These are phyloP conservation scores for Raphanus raphanistrum DNA, from an alignment of 345 rosid species.

Conservation along the genomic window DNA sequence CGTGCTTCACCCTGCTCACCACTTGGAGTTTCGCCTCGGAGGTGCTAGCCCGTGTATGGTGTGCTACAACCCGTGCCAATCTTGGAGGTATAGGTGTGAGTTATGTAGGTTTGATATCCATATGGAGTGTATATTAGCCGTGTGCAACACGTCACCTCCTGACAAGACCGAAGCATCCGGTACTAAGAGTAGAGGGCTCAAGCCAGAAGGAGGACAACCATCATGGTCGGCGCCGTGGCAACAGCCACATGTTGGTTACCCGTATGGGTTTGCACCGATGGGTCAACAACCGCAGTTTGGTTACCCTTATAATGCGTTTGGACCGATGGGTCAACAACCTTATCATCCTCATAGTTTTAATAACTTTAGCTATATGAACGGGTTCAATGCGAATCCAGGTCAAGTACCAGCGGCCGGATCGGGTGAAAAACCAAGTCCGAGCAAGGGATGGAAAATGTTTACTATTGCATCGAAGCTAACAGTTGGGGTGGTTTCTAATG, in stretches of 20 bases:
- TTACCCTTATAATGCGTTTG: not conserved
- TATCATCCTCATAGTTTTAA: conserved; percentile 9
- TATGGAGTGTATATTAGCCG: conserved; percentile 38
- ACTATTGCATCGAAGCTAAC: conserved; percentile 33
- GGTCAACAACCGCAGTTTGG: not conserved
- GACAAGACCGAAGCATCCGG: not conserved
- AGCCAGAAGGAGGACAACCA: conserved; percentile 4
- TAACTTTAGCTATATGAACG: not conserved
- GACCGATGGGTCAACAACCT: conserved; percentile 15
- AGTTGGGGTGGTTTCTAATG: conserved; percentile 22
- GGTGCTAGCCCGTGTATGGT: conserved; percentile 35
- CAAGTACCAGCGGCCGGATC: not conserved
- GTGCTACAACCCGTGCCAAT: conserved; percentile 32
- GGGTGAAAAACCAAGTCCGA: conserved; percentile 10
- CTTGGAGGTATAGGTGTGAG: conserved; percentile 48
- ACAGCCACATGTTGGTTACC: conserved; percentile 11
- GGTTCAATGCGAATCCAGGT: conserved; percentile 6
- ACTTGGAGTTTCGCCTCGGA: conserved; percentile 30
- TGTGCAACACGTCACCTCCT: conserved; percentile 24
- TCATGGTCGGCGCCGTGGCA: conserved; percentile 3
- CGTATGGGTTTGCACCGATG: conserved; percentile 6
- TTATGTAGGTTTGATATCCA: conserved; percentile 42
- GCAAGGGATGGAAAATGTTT: conserved; percentile 38
- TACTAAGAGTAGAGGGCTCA: conserved; percentile 5
- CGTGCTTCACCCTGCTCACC: conserved; percentile 41